phyloP scores from a whole-genome alignment of 73 alveolate species.

The Paramecium tetraurelia region DNA sequence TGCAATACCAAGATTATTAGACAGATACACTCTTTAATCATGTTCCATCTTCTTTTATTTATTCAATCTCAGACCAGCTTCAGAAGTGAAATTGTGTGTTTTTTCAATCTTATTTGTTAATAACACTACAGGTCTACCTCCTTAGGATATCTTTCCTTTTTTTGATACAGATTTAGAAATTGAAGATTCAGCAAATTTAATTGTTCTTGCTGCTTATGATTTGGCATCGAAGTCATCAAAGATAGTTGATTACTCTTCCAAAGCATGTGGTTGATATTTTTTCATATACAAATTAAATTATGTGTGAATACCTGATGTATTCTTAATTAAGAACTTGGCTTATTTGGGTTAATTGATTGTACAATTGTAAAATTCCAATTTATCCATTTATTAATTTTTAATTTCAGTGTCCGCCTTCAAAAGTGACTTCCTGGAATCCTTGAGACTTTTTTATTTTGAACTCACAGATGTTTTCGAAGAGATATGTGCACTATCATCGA shows the following conservation, averaged over 20 bases:
- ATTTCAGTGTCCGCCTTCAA: constrained; percentile 48
- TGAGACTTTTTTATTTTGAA: constrained; percentile 30
- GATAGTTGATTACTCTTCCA: constrained; percentile 38
- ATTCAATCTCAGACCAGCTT: constrained; percentile 21
- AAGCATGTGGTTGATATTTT: constrained; percentile 46
- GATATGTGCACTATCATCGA: constrained; percentile 64
- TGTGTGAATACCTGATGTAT: constrained; percentile 85
- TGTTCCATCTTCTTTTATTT: constrained; percentile 47
- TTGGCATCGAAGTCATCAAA: constrained; percentile 8
- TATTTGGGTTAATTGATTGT: constrained; percentile 73
- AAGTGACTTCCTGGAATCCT: constrained; percentile 36
- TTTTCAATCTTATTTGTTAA: constrained; percentile 60
- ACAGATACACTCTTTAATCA: constrained; percentile 47
- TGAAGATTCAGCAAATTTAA: constrained; percentile 51
- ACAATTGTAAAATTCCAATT: constrained; percentile 73
- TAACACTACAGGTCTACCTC: constrained; percentile 60
- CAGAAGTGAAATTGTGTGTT: constrained; percentile 55
- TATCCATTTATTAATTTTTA: constrained; percentile 62
- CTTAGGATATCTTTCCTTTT: constrained; percentile 39
- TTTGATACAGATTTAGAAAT: constrained; percentile 45
- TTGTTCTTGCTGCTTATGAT: constrained; percentile 53
- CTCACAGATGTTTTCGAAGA: constrained; percentile 56
- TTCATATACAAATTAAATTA: constrained; percentile 34
- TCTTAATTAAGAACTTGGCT: constrained; percentile 72
- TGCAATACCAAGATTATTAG: constrained; percentile 57